These are phyloP conservation scores for Sporobolomyces pararoseus DNA, from an alignment of 768 basidiomycete species.

Conservation along the genomic window DNA sequence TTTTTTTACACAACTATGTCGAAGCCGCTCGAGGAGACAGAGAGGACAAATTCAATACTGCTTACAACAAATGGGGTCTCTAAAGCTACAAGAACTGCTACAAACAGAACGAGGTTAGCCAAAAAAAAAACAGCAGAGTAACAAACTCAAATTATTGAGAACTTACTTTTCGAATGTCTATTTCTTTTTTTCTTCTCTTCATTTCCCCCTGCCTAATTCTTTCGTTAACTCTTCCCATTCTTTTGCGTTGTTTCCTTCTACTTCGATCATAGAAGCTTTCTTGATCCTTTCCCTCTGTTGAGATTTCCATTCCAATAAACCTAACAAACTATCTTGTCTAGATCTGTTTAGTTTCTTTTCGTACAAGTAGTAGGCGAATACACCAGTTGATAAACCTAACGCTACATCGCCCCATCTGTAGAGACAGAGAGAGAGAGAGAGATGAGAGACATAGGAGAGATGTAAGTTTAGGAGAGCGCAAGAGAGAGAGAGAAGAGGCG, in stretches of 20 bases:
- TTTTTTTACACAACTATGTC: too few species aligned
- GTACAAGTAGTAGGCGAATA: constrained; percentile 24
- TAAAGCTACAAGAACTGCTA: too few species aligned
- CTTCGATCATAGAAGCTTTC: background rate
- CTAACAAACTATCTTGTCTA: constrained; percentile 1
- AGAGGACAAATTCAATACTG: too few species aligned
- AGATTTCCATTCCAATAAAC: constrained; percentile 24
- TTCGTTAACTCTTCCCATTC: background rate
- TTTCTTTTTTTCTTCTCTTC: too few species aligned
- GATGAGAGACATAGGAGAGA: background rate
- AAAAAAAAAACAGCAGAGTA: too few species aligned
- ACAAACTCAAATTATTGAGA: too few species aligned
- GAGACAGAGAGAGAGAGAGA: background rate
- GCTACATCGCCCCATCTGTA: constrained; percentile 11
- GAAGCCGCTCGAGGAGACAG: too few species aligned
- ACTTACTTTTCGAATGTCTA: too few species aligned
- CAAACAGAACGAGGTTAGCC: too few species aligned
- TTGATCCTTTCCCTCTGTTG: background rate
- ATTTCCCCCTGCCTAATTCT: too few species aligned
- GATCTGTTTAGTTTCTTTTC: constrained; percentile 12
- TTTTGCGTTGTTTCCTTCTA: background rate
- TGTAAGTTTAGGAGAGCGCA: background rate
- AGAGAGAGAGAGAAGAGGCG: background rate
- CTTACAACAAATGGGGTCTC: too few species aligned
- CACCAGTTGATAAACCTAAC: constrained; percentile 11